Conservation (phyloP, 805 yeast genomes). For the Huiozyma naganishii region DNA sequence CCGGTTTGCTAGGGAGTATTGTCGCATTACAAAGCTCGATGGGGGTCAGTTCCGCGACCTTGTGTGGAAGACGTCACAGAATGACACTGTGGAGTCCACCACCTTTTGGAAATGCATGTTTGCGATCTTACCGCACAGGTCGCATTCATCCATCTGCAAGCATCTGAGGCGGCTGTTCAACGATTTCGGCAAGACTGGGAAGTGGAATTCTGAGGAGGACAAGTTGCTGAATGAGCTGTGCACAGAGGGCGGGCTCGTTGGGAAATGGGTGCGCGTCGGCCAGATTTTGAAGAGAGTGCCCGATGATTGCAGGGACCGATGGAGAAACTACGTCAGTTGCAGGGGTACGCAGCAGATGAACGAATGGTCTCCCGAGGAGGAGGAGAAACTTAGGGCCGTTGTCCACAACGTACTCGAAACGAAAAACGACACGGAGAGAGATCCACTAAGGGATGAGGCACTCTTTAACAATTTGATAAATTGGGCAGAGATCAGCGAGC, state of each 20-base stretch:
- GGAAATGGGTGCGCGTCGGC: slow-evolving; percentile 84
- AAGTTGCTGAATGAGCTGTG: slow-evolving; percentile 46
- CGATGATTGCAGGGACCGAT: slow-evolving; percentile 87
- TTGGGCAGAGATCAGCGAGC: slow-evolving; percentile 80
- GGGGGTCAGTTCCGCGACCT: too few relatives aligned
- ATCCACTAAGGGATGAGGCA: slow-evolving; percentile 2
- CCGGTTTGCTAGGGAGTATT: slow-evolving; percentile 50
- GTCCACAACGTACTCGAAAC: slow-evolving; percentile 23
- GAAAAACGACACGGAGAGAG: slow-evolving; percentile 17
- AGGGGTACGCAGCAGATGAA: slow-evolving; percentile 57
- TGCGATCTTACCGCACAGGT: slow-evolving; percentile 63
- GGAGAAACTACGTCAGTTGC: slow-evolving; percentile 87
- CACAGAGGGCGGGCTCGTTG: slow-evolving; percentile 40
- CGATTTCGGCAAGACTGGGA: slow-evolving; percentile 72
- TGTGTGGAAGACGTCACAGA: too few relatives aligned
- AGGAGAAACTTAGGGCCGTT: slow-evolving; percentile 41
- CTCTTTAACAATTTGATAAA: slow-evolving; percentile 40
- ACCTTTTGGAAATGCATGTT: slow-evolving; percentile 72
- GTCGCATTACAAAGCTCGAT: too few relatives aligned
- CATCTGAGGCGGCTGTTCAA: slow-evolving; percentile 82
- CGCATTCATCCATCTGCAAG: slow-evolving; percentile 76
- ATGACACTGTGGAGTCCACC: too few relatives aligned
- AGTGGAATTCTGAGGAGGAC: slow-evolving; percentile 76
- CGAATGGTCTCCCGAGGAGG: slow-evolving; percentile 69
- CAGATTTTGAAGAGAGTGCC: slow-evolving; percentile 77